phyloP scores from a whole-genome alignment of 495 filamentous ascomycete genomes.

The Amniculicola lignicola region DNA sequence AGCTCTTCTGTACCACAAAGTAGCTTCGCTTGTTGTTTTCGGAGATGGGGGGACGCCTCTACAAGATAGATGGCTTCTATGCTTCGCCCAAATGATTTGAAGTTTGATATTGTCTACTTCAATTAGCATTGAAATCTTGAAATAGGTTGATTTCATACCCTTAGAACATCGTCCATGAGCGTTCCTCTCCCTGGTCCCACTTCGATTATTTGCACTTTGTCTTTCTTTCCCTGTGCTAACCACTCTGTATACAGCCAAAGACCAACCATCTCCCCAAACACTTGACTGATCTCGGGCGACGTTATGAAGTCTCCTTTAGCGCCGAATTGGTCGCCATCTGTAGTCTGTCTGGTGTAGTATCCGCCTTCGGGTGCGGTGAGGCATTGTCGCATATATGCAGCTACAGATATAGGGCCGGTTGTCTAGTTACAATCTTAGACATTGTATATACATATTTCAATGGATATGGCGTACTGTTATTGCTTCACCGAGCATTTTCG shows the following conservation, averaged over 20 bases:
- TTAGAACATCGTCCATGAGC: slow-evolving; percentile 92
- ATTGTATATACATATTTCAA: neutral
- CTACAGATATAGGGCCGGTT: slow-evolving; percentile 87
- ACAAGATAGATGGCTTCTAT: slow-evolving; percentile 87
- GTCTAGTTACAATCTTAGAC: slow-evolving; percentile 43
- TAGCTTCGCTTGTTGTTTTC: slow-evolving; percentile 70
- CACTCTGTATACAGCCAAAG: slow-evolving; percentile 95
- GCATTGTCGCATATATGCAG: slow-evolving; percentile 97
- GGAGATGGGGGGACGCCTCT: slow-evolving; percentile 75
- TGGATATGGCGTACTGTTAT: slow-evolving; percentile 72
- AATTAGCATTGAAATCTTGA: neutral
- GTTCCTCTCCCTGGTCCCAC: slow-evolving; percentile 93
- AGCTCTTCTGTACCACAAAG: slow-evolving; percentile 75
- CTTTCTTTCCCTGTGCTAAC: slow-evolving; percentile 77
- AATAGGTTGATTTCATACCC: slow-evolving; percentile 54
- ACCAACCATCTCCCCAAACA: slow-evolving; percentile 91
- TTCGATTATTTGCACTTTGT: slow-evolving; percentile 82
- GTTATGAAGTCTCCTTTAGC: slow-evolving; percentile 91
- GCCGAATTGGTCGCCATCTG: slow-evolving; percentile 78
- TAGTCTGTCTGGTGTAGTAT: slow-evolving; percentile 78
- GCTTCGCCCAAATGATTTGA: slow-evolving; percentile 69
- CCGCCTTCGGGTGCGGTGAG: slow-evolving; percentile 86
- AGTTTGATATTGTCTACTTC: slow-evolving; percentile 73
- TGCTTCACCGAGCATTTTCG: slow-evolving; percentile 75
- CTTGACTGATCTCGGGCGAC: slow-evolving; percentile 93